These are phyloP conservation scores for Cinnamomum micranthum DNA, from an alignment of 164 flowering plant species.

Conservation along the genomic window DNA sequence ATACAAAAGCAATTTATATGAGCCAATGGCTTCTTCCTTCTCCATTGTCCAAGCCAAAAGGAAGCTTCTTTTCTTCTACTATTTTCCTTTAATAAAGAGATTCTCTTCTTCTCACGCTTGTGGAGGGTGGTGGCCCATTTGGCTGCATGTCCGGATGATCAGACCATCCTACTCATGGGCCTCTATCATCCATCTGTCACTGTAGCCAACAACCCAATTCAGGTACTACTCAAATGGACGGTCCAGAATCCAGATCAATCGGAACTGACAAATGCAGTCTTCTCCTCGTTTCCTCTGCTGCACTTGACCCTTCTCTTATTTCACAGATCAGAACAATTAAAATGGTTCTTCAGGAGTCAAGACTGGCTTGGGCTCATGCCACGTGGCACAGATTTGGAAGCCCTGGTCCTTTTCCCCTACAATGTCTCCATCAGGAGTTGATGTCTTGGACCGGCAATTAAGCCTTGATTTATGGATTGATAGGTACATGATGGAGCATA, in stretches of 20 bases:
- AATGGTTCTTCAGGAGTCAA: not conserved
- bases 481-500: not conserved
- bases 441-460: constrained; percentile 3
- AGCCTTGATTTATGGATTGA: not conserved
- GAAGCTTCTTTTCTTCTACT: not conserved
- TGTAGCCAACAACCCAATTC: too few relatives aligned
- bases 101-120: not conserved
- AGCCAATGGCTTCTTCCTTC: not conserved
- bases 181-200: not conserved
- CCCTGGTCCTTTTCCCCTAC: not conserved
- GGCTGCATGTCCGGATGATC: not conserved
- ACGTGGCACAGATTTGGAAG: not conserved
- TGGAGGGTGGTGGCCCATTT: not conserved
- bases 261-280: too few relatives aligned
- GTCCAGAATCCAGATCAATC: too few relatives aligned
- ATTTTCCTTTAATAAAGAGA: too few relatives aligned
- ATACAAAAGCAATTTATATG: not conserved
- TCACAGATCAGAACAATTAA: not conserved
- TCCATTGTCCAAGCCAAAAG: not conserved
- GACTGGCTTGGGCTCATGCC: not conserved
- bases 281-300: too few relatives aligned
- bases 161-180: not conserved
- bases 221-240: too few relatives aligned
- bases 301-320: not conserved
- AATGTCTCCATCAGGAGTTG: not conserved